Evolutionary conservation across 1,284 basidiomycete genomes (phyloP).

Genomic region (Neonothopanus nambi): DNA sequence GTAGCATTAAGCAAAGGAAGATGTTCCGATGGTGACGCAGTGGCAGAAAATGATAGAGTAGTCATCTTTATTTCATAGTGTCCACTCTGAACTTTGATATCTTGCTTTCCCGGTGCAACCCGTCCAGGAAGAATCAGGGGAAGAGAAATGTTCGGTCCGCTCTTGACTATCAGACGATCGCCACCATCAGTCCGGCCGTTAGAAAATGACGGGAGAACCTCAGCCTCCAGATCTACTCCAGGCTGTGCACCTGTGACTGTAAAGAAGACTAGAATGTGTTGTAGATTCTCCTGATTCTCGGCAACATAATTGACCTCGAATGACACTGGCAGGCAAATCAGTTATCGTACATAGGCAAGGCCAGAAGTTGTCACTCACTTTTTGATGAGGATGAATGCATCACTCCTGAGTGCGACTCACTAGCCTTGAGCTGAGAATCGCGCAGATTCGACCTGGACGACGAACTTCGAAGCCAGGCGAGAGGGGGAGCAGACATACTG

Average conservation of each 20-base stretch:
- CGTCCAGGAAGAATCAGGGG: slow-evolving; percentile 68
- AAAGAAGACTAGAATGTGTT: slow-evolving; percentile 72
- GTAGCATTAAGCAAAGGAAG: slow-evolving; percentile 67
- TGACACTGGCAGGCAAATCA: slow-evolving; percentile 31
- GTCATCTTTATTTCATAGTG: slow-evolving; percentile 74
- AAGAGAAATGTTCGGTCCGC: slow-evolving; percentile 54
- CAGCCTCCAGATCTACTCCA: slow-evolving; percentile 56
- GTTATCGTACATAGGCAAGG: too few species aligned
- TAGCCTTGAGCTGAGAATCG: slow-evolving; percentile 28
- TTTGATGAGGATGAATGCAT: slow-evolving; percentile 1
- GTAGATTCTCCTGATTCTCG: slow-evolving; percentile 82
- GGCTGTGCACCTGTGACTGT: slow-evolving; percentile 47
- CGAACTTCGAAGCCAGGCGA: slow-evolving; percentile 60
- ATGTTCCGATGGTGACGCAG: slow-evolving; percentile 27
- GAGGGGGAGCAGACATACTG: slow-evolving; percentile 71
- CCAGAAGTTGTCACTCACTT: slow-evolving; percentile 9
- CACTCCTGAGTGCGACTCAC: slow-evolving; percentile 15
- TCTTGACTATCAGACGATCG: slow-evolving; percentile 60
- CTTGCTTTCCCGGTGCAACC: slow-evolving; percentile 59
- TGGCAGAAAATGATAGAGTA: slow-evolving; percentile 28
- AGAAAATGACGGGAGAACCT: slow-evolving; percentile 54
- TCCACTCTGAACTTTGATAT: slow-evolving; percentile 52
- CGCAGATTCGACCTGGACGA: slow-evolving; percentile 35
- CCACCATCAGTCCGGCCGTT: slow-evolving; percentile 39
- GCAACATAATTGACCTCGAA: slow-evolving; percentile 74